A percentile compares a stretch with the other conserved stretches of the same genome.
Conservation (phyloP, 768 basidiomycete species). For the Mycena vitilis region DNA sequence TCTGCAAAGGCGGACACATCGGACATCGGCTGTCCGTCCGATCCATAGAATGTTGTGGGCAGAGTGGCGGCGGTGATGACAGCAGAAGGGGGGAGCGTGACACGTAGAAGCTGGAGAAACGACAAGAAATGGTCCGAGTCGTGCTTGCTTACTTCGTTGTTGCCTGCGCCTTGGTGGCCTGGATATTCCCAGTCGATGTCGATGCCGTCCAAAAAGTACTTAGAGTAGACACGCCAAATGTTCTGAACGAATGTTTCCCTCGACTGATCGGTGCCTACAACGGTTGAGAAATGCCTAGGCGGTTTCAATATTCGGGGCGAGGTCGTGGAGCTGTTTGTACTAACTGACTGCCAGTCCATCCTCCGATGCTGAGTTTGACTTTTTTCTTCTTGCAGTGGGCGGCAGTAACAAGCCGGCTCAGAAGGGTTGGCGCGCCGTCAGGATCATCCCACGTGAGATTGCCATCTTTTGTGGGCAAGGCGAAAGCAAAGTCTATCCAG, state of each 20-base stretch:
- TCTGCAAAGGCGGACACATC: conserved; percentile 76
- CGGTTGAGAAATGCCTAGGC: conserved; percentile 80
- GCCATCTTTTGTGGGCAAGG: conserved; percentile 68
- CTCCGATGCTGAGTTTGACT: conserved; percentile 89
- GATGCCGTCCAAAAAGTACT: conserved; percentile 83
- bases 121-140: conserved; percentile 83
- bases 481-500: conserved; percentile 93
- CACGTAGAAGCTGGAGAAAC: conserved; percentile 77
- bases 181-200: conserved; percentile 99
- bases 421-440: conserved; percentile 60
- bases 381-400: conserved; percentile 75
- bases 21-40: conserved; percentile 67
- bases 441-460: conserved; percentile 74
- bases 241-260: conserved; percentile 70
- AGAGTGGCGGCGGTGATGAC: conserved; percentile 84
- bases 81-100: conserved; percentile 68
- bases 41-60: conserved; percentile 75
- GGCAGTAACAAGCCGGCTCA: conserved; percentile 67
- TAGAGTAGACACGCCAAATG: conserved; percentile 66
- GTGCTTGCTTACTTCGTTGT: conserved; percentile 65
- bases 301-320: background rate
- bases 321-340: conserved; percentile 34
- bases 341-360: conserved; percentile 91
- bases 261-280: conserved; percentile 63
- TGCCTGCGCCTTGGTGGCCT: conserved; percentile 65